These are phyloP conservation scores for Entrophospora sp. DNA, from an alignment of 192 early-diverging fungal genomes.

Conservation along the genomic window DNA sequence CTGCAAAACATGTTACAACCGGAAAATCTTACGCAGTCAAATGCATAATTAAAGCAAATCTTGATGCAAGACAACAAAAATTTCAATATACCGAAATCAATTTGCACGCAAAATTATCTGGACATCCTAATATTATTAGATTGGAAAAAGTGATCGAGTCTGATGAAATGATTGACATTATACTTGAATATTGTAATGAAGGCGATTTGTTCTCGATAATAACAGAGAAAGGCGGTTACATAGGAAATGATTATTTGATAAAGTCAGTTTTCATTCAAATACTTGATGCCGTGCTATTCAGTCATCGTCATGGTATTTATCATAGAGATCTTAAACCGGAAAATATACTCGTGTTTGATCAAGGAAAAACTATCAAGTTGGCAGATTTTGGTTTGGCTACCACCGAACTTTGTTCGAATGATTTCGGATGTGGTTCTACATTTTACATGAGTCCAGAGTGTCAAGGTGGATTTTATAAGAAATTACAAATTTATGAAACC, in stretches of 20 bases:
- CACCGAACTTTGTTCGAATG: slow-evolving; percentile 52
- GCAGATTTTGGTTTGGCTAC: slow-evolving; percentile 93
- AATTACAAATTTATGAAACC: slow-evolving; percentile 49
- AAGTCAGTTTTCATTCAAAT: slow-evolving; percentile 78
- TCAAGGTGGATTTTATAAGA: slow-evolving; percentile 58
- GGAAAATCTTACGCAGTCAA: too few relatives aligned
- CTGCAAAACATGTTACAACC: too few relatives aligned
- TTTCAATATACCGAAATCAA: slow-evolving; percentile 58
- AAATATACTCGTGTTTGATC: slow-evolving; percentile 62
- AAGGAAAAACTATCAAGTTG: slow-evolving; percentile 65
- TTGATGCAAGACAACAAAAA: too few relatives aligned
- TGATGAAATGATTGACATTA: slow-evolving; percentile 48
- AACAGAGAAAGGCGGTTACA: slow-evolving; percentile 64
- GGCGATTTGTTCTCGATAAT: slow-evolving; percentile 95
- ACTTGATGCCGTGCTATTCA: slow-evolving; percentile 67
- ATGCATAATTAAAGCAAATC: too few relatives aligned
- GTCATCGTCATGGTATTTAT: slow-evolving; percentile 57
- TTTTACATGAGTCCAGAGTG: slow-evolving; percentile 55
- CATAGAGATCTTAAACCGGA: slow-evolving; percentile 80
- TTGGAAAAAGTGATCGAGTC: slow-evolving; percentile 60
- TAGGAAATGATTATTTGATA: slow-evolving; percentile 62
- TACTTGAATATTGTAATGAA: slow-evolving; percentile 70
- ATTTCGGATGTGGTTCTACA: slow-evolving; percentile 55
- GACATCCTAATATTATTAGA: slow-evolving; percentile 57
- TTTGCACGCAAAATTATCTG: slow-evolving; percentile 53